Evolutionary conservation across 768 basidiomycete species (phyloP).

Genomic region (Lactifluus piperatus): DNA sequence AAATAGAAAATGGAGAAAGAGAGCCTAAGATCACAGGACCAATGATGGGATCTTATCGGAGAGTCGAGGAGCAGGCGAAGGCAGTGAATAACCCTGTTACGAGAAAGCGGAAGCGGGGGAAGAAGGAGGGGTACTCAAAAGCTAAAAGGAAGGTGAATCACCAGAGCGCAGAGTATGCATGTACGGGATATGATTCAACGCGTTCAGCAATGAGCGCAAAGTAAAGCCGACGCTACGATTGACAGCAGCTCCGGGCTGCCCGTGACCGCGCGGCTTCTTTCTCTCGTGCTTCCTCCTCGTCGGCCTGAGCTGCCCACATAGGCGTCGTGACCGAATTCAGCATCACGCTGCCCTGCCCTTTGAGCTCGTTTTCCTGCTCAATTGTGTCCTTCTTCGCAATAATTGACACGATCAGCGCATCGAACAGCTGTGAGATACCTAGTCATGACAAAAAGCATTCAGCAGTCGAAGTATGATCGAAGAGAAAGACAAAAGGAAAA

Average conservation of each 20-base stretch:
- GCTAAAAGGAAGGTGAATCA: neutral
- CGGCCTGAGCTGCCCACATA: constrained; percentile 71
- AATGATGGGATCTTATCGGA: neutral
- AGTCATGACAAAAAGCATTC: neutral
- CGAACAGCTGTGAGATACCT: constrained; percentile 80
- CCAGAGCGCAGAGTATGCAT: neutral
- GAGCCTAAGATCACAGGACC: neutral
- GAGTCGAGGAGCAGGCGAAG: constrained; percentile 1
- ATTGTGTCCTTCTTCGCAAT: constrained; percentile 71
- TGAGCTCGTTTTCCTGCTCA: constrained; percentile 70
- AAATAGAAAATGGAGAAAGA: neutral
- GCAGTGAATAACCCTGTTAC: neutral
- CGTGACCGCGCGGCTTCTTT: constrained; percentile 39
- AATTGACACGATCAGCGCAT: constrained; percentile 70
- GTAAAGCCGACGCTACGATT: constrained; percentile 28
- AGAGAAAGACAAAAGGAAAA: no score
- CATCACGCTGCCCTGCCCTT: constrained; percentile 79
- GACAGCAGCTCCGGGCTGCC: constrained; percentile 60
- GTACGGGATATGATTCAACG: neutral
- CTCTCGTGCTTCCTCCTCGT: constrained; percentile 65
- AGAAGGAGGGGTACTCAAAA: neutral
- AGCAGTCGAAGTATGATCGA: neutral
- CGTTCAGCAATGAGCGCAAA: neutral
- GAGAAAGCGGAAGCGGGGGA: neutral
- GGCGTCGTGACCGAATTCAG: constrained; percentile 55